Base-by-base conservation (phyloP, 768 basidiomycete species). In the Leccinum fibrillosum region DNA sequence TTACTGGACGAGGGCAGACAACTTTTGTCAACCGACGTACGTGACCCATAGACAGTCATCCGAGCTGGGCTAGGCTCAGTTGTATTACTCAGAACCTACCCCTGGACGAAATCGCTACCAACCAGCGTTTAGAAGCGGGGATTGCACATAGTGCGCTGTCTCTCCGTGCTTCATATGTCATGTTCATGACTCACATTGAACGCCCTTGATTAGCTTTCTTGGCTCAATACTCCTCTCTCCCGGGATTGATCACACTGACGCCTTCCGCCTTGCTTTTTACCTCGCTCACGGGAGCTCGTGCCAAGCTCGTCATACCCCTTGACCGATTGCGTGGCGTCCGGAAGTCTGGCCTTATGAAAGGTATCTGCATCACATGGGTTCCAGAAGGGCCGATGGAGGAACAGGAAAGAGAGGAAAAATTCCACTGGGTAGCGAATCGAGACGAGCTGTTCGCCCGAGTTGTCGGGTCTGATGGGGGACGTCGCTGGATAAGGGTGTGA, bases 391-490 rank as follows among this genome's bases (percentile, higher is more conserved):
- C 58, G 6, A 71, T 74, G 15, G 57, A 62, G n/a, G 68, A 64
- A 15, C 69, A 67, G 32, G 76, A 76, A 57, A 77, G 72, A 54
- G 80, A 82, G 54, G 85, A 83, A 53, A 81, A 72, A 62, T 86
- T 89, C 64, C 60, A 72, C 17, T 86, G 84, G 82, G 77, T 88
- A 39, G 81, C 80, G 32, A 76, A 73, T 25, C 80, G 86, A 5
- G 85, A 89, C 68, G 86, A 88, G 49, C 67, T 89, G 17, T 88
- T 89, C 68, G 84, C 83, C 47, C 72, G 86, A 57, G 77, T 89
- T 12, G 76, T 88, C 17, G 83, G 83, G 15, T 69, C 72, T 62
- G 77, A 78, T 28, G 80, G 79, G 21, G 72, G 71, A 48, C 75
- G 75, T 30, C 48, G 4, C 23, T 86, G 85, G 84, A 68, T 79